phyloP scores from a whole-genome alignment of 2,329 filamentous ascomycete genomes.

The Trichoderma simmonsii region DNA sequence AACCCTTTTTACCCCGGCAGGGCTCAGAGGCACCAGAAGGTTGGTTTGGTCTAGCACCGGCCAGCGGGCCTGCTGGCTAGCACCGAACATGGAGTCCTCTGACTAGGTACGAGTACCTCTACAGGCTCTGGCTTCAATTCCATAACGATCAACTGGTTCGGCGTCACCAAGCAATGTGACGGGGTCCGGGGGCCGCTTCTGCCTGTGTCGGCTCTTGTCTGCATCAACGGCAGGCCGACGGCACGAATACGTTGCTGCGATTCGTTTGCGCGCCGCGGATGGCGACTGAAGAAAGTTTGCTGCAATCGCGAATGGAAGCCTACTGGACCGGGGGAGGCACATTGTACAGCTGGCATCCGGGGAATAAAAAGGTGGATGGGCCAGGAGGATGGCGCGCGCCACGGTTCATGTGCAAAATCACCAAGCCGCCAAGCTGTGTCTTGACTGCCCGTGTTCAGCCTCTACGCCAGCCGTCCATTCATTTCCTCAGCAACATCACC shows the following conservation, averaged over 20 bases:
- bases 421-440: conserved; percentile 8
- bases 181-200: neutral
- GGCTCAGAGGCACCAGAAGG: conserved; percentile 18
- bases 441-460: conserved; percentile 13
- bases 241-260: neutral
- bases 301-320: neutral
- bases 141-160: neutral
- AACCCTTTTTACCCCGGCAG: conserved; percentile 3
- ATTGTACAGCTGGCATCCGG: conserved; percentile 17
- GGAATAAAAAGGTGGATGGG: conserved; percentile 14
- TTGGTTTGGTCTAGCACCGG: conserved; percentile 1
- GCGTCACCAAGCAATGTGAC: neutral
- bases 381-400: conserved; percentile 16
- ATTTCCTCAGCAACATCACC: conserved; percentile 17
- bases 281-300: neutral
- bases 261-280: neutral
- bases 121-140: neutral
- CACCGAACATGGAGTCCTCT: neutral
- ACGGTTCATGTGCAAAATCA: conserved; percentile 20
- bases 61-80: neutral
- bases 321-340: conserved; percentile 10
- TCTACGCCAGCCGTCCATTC: conserved; percentile 15
- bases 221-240: neutral
- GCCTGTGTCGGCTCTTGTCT: neutral
- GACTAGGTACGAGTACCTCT: neutral